phyloP scores from a whole-genome alignment of 106 monocot genomes.

The Amphibolis antarctica region DNA sequence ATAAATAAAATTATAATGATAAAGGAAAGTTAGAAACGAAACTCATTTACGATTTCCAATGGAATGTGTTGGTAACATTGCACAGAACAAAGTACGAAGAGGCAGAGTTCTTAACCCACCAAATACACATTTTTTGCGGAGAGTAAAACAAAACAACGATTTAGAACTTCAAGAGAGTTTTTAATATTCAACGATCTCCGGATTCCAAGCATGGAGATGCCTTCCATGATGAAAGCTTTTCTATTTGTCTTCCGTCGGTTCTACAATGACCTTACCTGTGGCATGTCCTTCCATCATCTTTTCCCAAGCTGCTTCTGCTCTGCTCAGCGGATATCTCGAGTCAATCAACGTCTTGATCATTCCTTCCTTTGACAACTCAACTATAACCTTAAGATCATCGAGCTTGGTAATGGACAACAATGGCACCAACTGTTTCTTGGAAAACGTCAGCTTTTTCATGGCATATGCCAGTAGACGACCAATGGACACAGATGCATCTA shows the following conservation, averaged over 20 bases:
- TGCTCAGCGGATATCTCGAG: constrained; percentile 5
- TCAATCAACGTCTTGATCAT: constrained; percentile 19
- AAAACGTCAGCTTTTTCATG: constrained; percentile 11
- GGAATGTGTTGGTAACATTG: too few species aligned
- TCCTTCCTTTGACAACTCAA: constrained; percentile 9
- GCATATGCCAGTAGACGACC: not conserved
- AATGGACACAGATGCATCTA: not conserved
- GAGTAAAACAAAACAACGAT: too few species aligned
- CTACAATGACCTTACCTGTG: constrained; percentile 16
- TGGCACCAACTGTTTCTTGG: constrained; percentile 11
- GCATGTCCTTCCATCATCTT: constrained; percentile 20
- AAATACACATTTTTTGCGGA: too few species aligned
- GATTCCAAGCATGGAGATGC: too few species aligned
- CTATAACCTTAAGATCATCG: constrained; percentile 10
- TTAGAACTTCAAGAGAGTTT: too few species aligned
- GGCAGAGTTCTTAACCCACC: too few species aligned
- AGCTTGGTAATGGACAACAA: not conserved
- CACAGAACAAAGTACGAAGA: too few species aligned
- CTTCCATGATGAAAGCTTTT: too few species aligned
- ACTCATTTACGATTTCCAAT: too few species aligned
- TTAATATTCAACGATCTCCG: too few species aligned
- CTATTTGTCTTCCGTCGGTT: not conserved
- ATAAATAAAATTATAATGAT: too few species aligned
- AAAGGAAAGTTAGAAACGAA: too few species aligned
- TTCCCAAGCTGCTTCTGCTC: constrained; percentile 11